A percentile compares a stretch with the other conserved stretches of the same genome.
Evolutionary conservation across 306 rosid genomes (phyloP).

Genomic region (Pueraria montana): DNA sequence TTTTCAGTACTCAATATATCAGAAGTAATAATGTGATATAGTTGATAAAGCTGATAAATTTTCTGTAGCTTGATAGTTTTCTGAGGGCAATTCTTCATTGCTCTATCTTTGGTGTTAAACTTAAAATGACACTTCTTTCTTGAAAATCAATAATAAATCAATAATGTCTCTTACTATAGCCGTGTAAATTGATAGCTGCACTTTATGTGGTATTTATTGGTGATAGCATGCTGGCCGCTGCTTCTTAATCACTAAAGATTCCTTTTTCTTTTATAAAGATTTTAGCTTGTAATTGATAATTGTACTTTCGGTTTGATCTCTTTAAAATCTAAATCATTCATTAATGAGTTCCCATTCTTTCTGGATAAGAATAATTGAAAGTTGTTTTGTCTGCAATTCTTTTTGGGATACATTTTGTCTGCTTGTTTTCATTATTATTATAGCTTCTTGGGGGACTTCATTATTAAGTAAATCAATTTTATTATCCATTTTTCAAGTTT

Average conservation of each 20-base stretch:
- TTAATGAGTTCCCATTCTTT: slow-evolving; percentile 6
- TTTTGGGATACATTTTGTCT: not conserved
- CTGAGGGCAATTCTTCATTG: slow-evolving; percentile 21
- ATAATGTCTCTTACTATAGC: slow-evolving; percentile 7
- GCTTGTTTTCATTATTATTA: slow-evolving; percentile 2
- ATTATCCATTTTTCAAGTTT: not conserved
- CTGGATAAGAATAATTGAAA: slow-evolving; percentile 16
- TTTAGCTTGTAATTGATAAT: slow-evolving; percentile 34
- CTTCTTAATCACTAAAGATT: slow-evolving; percentile 11
- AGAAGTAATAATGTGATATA: slow-evolving; percentile 20
- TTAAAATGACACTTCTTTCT: slow-evolving; percentile 15
- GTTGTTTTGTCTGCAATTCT: slow-evolving; percentile 13
- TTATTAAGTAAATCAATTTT: not conserved
- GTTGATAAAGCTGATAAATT: slow-evolving; percentile 9
- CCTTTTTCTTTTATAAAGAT: not conserved
- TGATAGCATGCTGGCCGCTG: not conserved
- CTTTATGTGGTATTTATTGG: slow-evolving; percentile 24
- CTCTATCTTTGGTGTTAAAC: not conserved
- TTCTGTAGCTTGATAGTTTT: slow-evolving; percentile 23
- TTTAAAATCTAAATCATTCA: slow-evolving; percentile 29
- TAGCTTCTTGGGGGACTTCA: slow-evolving; percentile 7
- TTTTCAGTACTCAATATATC: slow-evolving; percentile 11
- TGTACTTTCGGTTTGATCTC: not conserved
- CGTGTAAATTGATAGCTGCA: slow-evolving; percentile 30
- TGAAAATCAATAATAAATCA: slow-evolving; percentile 2